Evolutionary conservation across 2,329 filamentous ascomycete species (phyloP), one percentile per base, ranked within the genome.

Genomic region (Orbilia javanica): DNA sequence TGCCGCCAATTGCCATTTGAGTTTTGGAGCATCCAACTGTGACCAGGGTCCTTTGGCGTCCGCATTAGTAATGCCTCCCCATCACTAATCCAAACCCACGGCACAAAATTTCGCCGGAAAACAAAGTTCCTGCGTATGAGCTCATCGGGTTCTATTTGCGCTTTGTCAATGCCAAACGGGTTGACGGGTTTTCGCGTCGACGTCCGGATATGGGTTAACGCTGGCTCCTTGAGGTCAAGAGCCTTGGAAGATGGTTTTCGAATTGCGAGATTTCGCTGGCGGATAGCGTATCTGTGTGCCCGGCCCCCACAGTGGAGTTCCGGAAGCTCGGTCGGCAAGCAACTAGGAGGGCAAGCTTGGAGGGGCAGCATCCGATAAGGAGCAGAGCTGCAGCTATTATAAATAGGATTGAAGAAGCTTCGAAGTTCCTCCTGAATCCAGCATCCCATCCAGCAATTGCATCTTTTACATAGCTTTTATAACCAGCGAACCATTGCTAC

Each of bases 91-190:
- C 13, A 25, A 22, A 66, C 25, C 73, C 66, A 77, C 73, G 73
- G 73, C 73, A 66, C 31, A 77, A n/a, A 77, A 77, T 77, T 77
- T 71, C 60, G 60, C 73, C 15, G n/a, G 15, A 11, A 63, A 48
- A 31, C 7, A 48, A 8, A 50, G 60, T 50, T 64, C 22, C 60
- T 42, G n/a, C 15, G 42, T 44, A 46, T 63, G 57, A 63, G 34
- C 57, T 50, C 46, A 50, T 63, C 57, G 29, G 11, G 3, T 2
- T 31, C 34, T 22, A 8, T 2, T 8, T 44, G 15, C 39, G 39
- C 13, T 15, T n/a, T 18, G 5, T 5, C 2, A n/a, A 13, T 46
- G 36, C 42, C 55, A 42, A 42, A 27, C 18, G 18, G 10, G 31
- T 34, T 4, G 4, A 5, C 4, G 10, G 22, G 4, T 50, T 50